Conservation (phyloP, 768 basidiomycete species). For the Russula vinacea region DNA sequence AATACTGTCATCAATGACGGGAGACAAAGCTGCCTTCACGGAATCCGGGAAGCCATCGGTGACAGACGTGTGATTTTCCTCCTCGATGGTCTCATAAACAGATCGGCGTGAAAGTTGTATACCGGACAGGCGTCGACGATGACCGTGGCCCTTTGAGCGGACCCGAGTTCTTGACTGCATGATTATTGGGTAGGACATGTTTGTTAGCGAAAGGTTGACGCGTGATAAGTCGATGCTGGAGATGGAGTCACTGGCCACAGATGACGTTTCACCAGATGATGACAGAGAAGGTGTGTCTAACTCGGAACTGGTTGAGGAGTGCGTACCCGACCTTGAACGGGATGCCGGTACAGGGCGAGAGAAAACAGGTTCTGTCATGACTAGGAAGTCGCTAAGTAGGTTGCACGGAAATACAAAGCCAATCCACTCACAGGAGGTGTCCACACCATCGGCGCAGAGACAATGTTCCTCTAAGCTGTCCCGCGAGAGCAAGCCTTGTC, state of each 20-base stretch:
- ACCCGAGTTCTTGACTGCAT: constrained; percentile 45
- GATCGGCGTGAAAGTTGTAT: constrained; percentile 62
- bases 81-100: constrained; percentile 77
- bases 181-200: constrained; percentile 49
- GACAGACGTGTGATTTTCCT: constrained; percentile 46
- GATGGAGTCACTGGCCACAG: constrained; percentile 65
- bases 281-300: constrained; percentile 70
- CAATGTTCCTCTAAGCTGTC: constrained; percentile 66
- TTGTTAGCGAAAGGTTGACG: constrained; percentile 54
- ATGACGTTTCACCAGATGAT: constrained; percentile 58
- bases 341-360: constrained; percentile 50
- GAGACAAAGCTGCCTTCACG: constrained; percentile 14
- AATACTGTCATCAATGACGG: constrained; percentile 31
- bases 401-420: constrained; percentile 36
- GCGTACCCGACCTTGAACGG: constrained; percentile 66
- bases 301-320: constrained; percentile 59
- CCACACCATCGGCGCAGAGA: constrained; percentile 65
- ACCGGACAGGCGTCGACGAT: constrained; percentile 67
- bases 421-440: constrained; percentile 47
- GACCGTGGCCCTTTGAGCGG: constrained; percentile 60
- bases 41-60: constrained; percentile 12
- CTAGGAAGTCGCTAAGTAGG: constrained; percentile 28
- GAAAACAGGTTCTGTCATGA: constrained; percentile 55
- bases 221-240: constrained; percentile 66
- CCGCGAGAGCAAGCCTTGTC: constrained; percentile 57